Conservation (phyloP, 352 stramenopile species). For the Phytophthora brassicae region DNA sequence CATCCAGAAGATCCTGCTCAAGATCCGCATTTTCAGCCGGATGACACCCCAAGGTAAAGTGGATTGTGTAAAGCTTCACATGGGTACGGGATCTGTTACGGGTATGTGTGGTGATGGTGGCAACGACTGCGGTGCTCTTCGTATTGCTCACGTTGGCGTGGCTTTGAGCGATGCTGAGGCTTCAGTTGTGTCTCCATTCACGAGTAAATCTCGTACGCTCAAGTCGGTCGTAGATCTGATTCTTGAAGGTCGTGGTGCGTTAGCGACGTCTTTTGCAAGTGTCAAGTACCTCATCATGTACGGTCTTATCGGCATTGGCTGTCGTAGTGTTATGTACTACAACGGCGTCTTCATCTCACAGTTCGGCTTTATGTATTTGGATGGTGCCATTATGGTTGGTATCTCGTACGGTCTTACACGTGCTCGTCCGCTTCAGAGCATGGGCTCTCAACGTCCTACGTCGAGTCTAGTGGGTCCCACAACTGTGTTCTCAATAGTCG, state of each 20-base stretch:
- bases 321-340: conserved; percentile 86
- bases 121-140: conserved; percentile 92
- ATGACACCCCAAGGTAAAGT: conserved; percentile 77
- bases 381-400: conserved; percentile 77
- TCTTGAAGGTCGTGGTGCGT: conserved; percentile 74
- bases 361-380: conserved; percentile 84
- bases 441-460: conserved; percentile 74
- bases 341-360: conserved; percentile 87
- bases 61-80: conserved; percentile 74
- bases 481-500: conserved; percentile 65
- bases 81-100: conserved; percentile 60
- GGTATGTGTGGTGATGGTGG: conserved; percentile 87
- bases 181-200: conserved; percentile 89
- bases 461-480: conserved; percentile 80
- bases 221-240: conserved; percentile 79
- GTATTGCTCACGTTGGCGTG: conserved; percentile 89
- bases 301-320: conserved; percentile 81
- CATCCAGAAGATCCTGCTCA: conserved; percentile 59
- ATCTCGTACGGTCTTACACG: conserved; percentile 83
- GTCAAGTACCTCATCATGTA: conserved; percentile 92
- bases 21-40: conserved; percentile 80
- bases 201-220: conserved; percentile 78
- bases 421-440: conserved; percentile 50
- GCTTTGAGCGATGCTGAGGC: conserved; percentile 90
- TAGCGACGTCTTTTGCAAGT: conserved; percentile 78